Percentiles rank a stretch among this genome's conserved stretches.
Conservation (phyloP, 2,329 filamentous ascomycete species). For the Ophiostoma ips region DNA sequence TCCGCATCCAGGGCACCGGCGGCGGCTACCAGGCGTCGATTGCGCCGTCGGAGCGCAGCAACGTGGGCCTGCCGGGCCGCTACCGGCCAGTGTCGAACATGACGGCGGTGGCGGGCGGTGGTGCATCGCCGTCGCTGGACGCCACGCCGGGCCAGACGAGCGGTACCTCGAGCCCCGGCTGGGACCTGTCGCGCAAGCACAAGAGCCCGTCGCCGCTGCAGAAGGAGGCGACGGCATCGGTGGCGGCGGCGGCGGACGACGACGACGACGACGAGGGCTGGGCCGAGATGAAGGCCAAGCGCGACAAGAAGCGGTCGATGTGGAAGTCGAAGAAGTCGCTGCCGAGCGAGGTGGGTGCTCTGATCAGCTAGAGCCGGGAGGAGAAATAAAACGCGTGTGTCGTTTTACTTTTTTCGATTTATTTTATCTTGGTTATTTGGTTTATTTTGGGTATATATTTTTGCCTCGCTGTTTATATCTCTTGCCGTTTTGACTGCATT, state of each 20-base stretch:
- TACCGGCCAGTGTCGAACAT: conserved; percentile 78
- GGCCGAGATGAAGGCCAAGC: conserved; percentile 56
- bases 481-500: conserved; percentile 4
- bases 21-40: conserved; percentile 73
- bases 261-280: conserved; percentile 53
- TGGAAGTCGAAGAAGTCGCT: conserved; percentile 49
- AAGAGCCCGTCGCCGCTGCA: conserved; percentile 25
- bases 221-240: conserved; percentile 14
- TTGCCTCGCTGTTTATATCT: neutral
- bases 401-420: neutral
- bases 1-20: conserved; percentile 30
- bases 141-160: neutral
- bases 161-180: conserved; percentile 7
- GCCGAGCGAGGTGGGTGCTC: conserved; percentile 32
- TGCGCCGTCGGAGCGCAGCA: conserved; percentile 89
- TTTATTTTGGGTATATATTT: neutral
- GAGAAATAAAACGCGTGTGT: neutral
- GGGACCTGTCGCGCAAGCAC: conserved; percentile 19
- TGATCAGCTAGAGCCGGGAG: conserved; percentile 25
- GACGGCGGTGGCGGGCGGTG: conserved; percentile 19
- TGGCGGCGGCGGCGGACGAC: conserved; percentile 23
- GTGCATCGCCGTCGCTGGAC: conserved; percentile 26
- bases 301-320: conserved; percentile 51
- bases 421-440: neutral
- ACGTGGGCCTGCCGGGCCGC: conserved; percentile 73